These are phyloP conservation scores for Ulota crispa DNA, from an alignment of 225 moss, liverwort and hornwort genomes.

Conservation along the genomic window DNA sequence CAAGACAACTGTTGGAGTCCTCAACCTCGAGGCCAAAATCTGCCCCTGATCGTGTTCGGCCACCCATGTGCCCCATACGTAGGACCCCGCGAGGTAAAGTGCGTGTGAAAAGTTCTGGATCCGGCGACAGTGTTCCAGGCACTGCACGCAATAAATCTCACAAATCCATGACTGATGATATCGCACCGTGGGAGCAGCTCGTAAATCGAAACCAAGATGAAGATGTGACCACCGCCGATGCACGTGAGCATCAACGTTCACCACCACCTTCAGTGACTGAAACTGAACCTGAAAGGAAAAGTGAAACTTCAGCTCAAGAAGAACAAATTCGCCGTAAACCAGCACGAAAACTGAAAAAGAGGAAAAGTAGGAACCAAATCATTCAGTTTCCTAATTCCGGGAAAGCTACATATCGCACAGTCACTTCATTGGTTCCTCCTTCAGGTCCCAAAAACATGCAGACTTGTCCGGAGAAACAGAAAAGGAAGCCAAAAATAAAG, in stretches of 20 bases:
- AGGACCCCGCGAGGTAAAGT: constrained; percentile 12
- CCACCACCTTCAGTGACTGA: constrained; percentile 2
- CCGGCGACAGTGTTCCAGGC: constrained; percentile 6
- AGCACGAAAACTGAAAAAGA: constrained; percentile 24
- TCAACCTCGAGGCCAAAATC: constrained; percentile 19
- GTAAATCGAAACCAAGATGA: constrained; percentile 16
- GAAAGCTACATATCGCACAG: constrained; percentile 24
- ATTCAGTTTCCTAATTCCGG: constrained; percentile 11
- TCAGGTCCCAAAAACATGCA: constrained; percentile 14
- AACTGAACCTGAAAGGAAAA: constrained; percentile 15
- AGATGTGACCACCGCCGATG: neutral
- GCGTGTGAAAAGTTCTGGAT: neutral
- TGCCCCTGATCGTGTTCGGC: neutral
- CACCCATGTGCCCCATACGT: neutral
- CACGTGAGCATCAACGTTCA: constrained; percentile 3
- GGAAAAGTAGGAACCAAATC: constrained; percentile 11
- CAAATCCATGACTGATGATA: constrained; percentile 17
- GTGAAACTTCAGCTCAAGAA: constrained; percentile 17
- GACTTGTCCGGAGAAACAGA: constrained; percentile 21
- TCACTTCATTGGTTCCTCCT: constrained; percentile 30
- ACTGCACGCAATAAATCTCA: constrained; percentile 20
- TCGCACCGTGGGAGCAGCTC: constrained; percentile 46
- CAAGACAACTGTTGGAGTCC: neutral
- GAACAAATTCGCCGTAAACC: neutral
- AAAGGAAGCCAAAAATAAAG: constrained; percentile 32